phyloP scores from a whole-genome alignment of 345 rosid species.

The Cardamine occulta region DNA sequence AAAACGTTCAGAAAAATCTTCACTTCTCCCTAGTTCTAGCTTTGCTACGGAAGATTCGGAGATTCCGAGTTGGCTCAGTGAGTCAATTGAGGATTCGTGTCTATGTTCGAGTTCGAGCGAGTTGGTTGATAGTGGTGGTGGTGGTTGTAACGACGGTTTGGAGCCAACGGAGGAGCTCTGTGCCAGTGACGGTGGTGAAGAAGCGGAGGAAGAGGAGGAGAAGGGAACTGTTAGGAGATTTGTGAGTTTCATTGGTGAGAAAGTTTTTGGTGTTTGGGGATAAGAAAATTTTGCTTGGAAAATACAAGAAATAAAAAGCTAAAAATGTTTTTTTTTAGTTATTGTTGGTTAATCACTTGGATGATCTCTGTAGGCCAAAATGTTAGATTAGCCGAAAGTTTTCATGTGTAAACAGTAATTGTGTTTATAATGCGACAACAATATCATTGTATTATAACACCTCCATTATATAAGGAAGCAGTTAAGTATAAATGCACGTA shows the following conservation, averaged over 20 bases:
- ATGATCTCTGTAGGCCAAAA: neutral
- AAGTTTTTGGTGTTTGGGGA: conserved; percentile 73
- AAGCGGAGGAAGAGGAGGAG: conserved; percentile 45
- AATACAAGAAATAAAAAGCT: conserved; percentile 1
- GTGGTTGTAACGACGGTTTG: neutral
- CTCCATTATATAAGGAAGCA: neutral
- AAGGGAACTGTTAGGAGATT: conserved; percentile 55
- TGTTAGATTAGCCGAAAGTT: conserved; percentile 13
- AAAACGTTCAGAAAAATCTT: conserved; percentile 41
- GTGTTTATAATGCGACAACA: conserved; percentile 29
- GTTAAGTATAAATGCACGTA: conserved; percentile 1
- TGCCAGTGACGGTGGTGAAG: conserved; percentile 28
- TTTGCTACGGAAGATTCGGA: neutral
- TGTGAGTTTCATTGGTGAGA: conserved; percentile 73
- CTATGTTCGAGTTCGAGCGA: conserved; percentile 24
- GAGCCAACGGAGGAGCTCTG: conserved; percentile 29
- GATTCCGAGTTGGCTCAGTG: conserved; percentile 37
- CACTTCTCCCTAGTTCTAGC: conserved; percentile 17
- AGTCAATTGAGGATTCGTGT: conserved; percentile 17
- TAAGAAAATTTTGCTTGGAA: conserved; percentile 25
- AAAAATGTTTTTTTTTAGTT: neutral
- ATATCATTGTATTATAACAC: conserved; percentile 27
- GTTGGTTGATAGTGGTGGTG: conserved; percentile 19
- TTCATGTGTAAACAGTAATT: conserved; percentile 23
- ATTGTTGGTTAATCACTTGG: neutral